Evolutionary conservation across 169 alveolate species (phyloP).

Genomic region (Babesia sp.): DNA sequence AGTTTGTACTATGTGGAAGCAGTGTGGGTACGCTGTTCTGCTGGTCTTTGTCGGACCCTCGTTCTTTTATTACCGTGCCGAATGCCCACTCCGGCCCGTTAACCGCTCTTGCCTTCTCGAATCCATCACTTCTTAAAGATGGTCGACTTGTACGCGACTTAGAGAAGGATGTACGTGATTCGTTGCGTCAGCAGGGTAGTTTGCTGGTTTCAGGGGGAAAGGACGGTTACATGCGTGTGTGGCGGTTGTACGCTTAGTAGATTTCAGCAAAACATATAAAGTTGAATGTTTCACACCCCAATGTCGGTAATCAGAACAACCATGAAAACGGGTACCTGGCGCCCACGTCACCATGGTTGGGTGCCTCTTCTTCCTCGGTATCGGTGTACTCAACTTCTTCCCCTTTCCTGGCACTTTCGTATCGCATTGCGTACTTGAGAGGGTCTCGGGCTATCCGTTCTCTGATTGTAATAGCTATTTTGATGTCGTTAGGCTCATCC

Average conservation of each 20-base stretch:
- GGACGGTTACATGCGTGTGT: constrained; percentile 58
- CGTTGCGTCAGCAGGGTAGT: constrained; percentile 17
- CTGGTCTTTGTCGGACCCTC: constrained; percentile 46
- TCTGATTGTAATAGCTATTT: constrained; percentile 42
- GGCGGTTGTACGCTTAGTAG: constrained; percentile 29
- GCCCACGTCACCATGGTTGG: not conserved
- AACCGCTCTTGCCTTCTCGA: constrained; percentile 55
- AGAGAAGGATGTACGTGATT: constrained; percentile 56
- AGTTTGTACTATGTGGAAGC: constrained; percentile 67
- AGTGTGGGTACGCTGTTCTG: constrained; percentile 65
- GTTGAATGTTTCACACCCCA: not conserved
- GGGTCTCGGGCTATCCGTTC: constrained; percentile 57
- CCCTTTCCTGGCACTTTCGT: constrained; percentile 6
- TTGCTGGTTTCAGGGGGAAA: constrained; percentile 57
- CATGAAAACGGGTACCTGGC: constrained; percentile 68
- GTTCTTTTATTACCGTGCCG: constrained; percentile 12
- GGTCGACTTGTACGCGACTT: constrained; percentile 61
- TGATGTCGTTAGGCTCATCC: constrained; percentile 12
- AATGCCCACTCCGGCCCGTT: constrained; percentile 62
- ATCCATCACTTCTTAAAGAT: constrained; percentile 50
- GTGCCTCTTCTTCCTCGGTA: constrained; percentile 17
- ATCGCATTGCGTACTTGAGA: constrained; percentile 54
- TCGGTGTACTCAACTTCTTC: constrained; percentile 22
- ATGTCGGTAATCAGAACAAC: constrained; percentile 29
- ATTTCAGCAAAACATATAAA: not conserved